Base-by-base conservation (phyloP, 805 yeast species). In the Clavispora santaluciae region DNA sequence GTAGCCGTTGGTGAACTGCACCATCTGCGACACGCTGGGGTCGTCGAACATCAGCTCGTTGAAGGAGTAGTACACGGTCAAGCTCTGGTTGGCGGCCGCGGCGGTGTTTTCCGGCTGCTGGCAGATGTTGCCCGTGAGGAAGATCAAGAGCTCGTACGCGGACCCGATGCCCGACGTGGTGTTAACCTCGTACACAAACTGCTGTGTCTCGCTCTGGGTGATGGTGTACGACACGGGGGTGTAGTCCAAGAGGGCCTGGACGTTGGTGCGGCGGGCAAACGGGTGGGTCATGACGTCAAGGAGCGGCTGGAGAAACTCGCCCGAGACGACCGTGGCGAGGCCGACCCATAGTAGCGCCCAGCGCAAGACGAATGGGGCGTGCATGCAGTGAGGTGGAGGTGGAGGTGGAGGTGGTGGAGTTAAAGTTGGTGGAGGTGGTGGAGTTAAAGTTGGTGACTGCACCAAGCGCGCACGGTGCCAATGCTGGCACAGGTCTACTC, bases 41-140 rank as follows among this genome's bases (percentile, higher is more conserved):
- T 61, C 43, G 10, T 36, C 34, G 41, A 66, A 59, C 66, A 66
- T 63, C 29, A 54, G 48, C 16, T 63, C 31, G 49, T 68, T 64
- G 50, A 67, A 68, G 12, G 71, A 65, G 42, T 59, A 64, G 51
- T 67, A 67, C 13, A 68, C 70, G 9, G 64, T 57, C 28, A 68
- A 48, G 41, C 60, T 46, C 22, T 56, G 54, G 40, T 56, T 50
- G n/a, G 40, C 51, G 29, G 41, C 35, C 9, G 50, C 37, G 1
- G 28, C 33, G 11, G 58, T 36, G 41, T 59, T 53, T 7, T 23
- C 38, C 1, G 73, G 70, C 40, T 64, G 63, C 45, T 29, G 43
- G 46, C 81, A 76, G 11, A 77, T 63, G 40, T 75, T 75, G 2
- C 79, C 82, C 12, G 78, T 70, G 13, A 77, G 43, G 47, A 73